Percentiles rank a stretch among this genome's conserved stretches.
These are phyloP conservation scores for Typha latifolia DNA, from an alignment of 176 grass and related monocot species.

Conservation along the genomic window DNA sequence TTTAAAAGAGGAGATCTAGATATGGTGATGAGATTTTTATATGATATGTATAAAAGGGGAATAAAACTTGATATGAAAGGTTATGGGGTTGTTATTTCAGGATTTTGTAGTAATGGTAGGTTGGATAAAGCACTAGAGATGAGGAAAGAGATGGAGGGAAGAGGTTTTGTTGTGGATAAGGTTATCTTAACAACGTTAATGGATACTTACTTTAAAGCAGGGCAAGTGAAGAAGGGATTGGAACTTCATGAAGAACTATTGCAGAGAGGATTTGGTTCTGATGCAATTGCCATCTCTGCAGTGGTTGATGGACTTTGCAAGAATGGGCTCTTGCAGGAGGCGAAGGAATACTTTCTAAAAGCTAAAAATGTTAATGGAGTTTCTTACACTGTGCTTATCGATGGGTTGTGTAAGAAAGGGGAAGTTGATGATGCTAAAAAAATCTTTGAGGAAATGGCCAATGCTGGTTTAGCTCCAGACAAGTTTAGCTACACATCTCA, in stretches of 20 bases:
- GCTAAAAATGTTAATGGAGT: conserved; percentile 7
- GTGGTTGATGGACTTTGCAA: conserved; percentile 11
- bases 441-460: background rate
- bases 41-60: background rate
- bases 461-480: conserved; percentile 5
- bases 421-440: conserved; percentile 4
- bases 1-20: background rate
- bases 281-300: conserved; percentile 1
- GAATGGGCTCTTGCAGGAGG: conserved; percentile 9
- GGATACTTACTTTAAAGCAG: conserved; percentile 12
- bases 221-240: background rate
- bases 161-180: background rate
- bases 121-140: conserved; percentile 4
- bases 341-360: conserved; percentile 4
- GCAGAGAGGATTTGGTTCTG: background rate
- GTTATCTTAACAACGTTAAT: conserved; percentile 8
- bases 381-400: conserved; percentile 3
- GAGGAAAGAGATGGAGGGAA: conserved; percentile 14
- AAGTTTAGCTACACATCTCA: conserved; percentile 6
- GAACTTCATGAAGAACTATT: conserved; percentile 9
- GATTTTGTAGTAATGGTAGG: conserved; percentile 8
- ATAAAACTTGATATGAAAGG: conserved; percentile 2
- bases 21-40: background rate
- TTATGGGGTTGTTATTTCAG: conserved; percentile 8
- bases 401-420: conserved; percentile 15